phyloP scores from a whole-genome alignment of 2,329 filamentous ascomycete species.

The Colletotrichum orbiculare region DNA sequence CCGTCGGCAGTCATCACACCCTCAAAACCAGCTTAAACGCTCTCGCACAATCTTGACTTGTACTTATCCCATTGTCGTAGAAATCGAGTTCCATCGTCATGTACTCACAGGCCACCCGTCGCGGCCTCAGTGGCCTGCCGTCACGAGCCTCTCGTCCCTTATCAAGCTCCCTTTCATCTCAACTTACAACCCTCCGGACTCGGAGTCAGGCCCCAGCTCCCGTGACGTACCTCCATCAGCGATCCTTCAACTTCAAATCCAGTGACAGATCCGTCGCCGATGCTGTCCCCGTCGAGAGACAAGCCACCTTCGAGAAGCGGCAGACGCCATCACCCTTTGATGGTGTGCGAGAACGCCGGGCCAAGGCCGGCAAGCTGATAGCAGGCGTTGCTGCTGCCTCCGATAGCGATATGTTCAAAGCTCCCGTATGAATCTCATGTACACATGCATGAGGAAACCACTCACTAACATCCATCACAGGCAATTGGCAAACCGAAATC shows the following conservation, averaged over 20 bases:
- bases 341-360: slow-evolving; percentile 74
- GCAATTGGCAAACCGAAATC: slow-evolving; percentile 74
- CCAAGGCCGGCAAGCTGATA: slow-evolving; percentile 77
- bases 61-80: not conserved
- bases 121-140: slow-evolving; percentile 30
- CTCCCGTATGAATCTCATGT: slow-evolving; percentile 61
- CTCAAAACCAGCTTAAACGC: too few species aligned
- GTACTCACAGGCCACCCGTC: slow-evolving; percentile 19
- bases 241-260: slow-evolving; percentile 30
- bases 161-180: slow-evolving; percentile 20
- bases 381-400: slow-evolving; percentile 82
- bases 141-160: slow-evolving; percentile 14
- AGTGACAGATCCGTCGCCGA: slow-evolving; percentile 35
- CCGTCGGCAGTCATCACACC: not conserved
- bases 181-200: slow-evolving; percentile 34
- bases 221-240: slow-evolving; percentile 2
- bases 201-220: slow-evolving; percentile 17
- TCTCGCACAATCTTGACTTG: too few species aligned
- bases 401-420: slow-evolving; percentile 87
- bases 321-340: slow-evolving; percentile 54
- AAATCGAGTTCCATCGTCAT: slow-evolving; percentile 7
- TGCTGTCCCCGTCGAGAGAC: slow-evolving; percentile 32
- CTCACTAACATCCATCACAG: slow-evolving; percentile 40
- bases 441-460: not conserved
- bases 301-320: slow-evolving; percentile 35